Evolutionary conservation across 2,329 filamentous ascomycete genomes (phyloP), one percentile per base, ranked within the genome.

Genomic region (Cordyceps tenuipes): DNA sequence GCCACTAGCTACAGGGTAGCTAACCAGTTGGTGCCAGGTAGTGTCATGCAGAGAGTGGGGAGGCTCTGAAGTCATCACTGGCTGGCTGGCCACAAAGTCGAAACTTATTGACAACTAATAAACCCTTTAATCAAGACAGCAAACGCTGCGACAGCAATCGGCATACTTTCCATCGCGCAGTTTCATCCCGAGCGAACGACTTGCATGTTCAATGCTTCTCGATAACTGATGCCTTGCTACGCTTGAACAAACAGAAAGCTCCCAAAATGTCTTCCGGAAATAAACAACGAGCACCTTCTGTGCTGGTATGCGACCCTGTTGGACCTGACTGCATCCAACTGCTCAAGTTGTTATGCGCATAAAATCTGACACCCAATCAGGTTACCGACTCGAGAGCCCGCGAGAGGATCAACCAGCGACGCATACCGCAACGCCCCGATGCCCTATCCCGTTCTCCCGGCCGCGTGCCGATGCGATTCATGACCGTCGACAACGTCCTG

Each of bases 401-500:
- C 61, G 71, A 76, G 57, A 67, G 75, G 36, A 65, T 68, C 6
- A 64, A 68, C 41, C 71, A 69, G 52, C 68, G 74, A 57, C 67
- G 71, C 41, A 46, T 58, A n/a, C 64, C 71, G 8, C 68, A 70
- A 44, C 72, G 73, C 6, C 71, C 71, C 36, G 71, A 71, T 31
- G 70, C 71, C 5, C 65, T 64, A 43, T 61, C 70, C 41, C 69
- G 67, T 2, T 64, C 68, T 10, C 66, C 68, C 3, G 68, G 67
- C 19, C 72, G 71, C 17, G 67, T 70, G 65, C 78, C 81, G 66
- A 92, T 85, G 78, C 89, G 84, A 67, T 89, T 89, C 72, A 90
- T 97, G 70, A 87, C 85, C 1, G 93, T 99, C 72, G 94, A 99
- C 76, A 96, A 93, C 71, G 89, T 97, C 65, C 85, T 99, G 5